phyloP scores from a whole-genome alignment of 2,329 filamentous ascomycete genomes.

The Pseudogymnoascus sp. region DNA sequence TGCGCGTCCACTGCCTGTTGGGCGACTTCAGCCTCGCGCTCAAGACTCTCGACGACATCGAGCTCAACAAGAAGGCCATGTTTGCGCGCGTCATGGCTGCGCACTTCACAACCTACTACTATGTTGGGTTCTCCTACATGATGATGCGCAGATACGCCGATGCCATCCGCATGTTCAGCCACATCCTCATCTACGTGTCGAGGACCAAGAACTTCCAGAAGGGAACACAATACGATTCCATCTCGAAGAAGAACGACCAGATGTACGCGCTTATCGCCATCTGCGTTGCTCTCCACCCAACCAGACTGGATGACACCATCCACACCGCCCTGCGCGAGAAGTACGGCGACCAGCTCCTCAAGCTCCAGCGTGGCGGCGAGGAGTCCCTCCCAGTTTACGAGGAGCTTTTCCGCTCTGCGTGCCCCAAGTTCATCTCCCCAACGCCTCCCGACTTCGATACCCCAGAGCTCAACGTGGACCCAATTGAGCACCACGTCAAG shows the following conservation, averaged over 20 bases:
- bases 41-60: slow-evolving; percentile 98
- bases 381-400: slow-evolving; percentile 95
- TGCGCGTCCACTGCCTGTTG: slow-evolving; percentile 90
- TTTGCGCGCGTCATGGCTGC: slow-evolving; percentile 99
- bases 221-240: slow-evolving; percentile 95
- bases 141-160: slow-evolving; percentile 99
- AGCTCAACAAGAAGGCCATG: slow-evolving; percentile 99
- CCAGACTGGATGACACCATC: slow-evolving; percentile 95
- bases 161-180: slow-evolving; percentile 99
- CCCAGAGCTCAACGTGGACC: slow-evolving; percentile 90
- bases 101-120: slow-evolving; percentile 99
- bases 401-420: slow-evolving; percentile 95
- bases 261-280: slow-evolving; percentile 99
- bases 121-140: slow-evolving; percentile 99
- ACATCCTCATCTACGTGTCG: slow-evolving; percentile 98
- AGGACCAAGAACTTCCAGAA: slow-evolving; percentile 99
- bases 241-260: slow-evolving; percentile 99
- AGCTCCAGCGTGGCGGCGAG: slow-evolving; percentile 90
- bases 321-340: slow-evolving; percentile 97
- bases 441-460: slow-evolving; percentile 97
- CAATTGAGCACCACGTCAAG: slow-evolving; percentile 89
- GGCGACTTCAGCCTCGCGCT: slow-evolving; percentile 97
- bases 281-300: slow-evolving; percentile 96
- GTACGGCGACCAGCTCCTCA: slow-evolving; percentile 96
- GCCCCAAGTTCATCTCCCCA: slow-evolving; percentile 98